These are phyloP conservation scores for Xylaria castorea DNA, from an alignment of 495 filamentous ascomycete species.

Conservation along the genomic window DNA sequence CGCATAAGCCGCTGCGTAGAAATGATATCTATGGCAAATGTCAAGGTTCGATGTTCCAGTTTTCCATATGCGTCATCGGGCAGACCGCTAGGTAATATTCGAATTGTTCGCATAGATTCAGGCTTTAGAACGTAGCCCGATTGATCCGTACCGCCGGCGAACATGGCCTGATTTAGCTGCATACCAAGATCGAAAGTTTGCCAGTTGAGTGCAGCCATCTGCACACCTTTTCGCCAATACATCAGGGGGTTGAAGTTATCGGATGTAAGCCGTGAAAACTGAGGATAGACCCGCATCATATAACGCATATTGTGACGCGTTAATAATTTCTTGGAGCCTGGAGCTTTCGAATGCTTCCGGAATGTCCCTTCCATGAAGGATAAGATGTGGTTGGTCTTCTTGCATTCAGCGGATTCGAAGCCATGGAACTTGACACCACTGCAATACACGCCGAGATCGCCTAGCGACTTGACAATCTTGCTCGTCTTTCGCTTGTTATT, in stretches of 20 bases:
- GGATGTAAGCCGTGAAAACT: conserved; percentile 76
- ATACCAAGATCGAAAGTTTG: conserved; percentile 95
- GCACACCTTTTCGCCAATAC: conserved; percentile 93
- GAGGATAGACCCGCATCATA: conserved; percentile 93
- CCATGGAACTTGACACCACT: conserved; percentile 82
- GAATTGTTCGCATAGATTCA: conserved; percentile 72
- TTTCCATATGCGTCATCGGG: conserved; percentile 56
- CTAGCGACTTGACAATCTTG: conserved; percentile 85
- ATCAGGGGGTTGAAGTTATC: conserved; percentile 91
- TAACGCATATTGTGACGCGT: conserved; percentile 89
- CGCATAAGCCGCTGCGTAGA: conserved; percentile 94
- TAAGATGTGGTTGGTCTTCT: conserved; percentile 88
- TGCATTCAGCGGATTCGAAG: conserved; percentile 77
- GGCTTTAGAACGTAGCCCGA: conserved; percentile 95
- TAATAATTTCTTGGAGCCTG: conserved; percentile 73
- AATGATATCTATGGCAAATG: conserved; percentile 85
- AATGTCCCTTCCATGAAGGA: conserved; percentile 90
- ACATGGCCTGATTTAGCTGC: conserved; percentile 98
- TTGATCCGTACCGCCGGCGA: conserved; percentile 85
- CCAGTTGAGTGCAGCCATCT: conserved; percentile 98
- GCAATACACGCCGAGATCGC: conserved; percentile 87
- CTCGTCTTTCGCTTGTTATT: conserved; percentile 70
- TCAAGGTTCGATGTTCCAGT: conserved; percentile 75
- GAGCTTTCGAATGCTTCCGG: conserved; percentile 72
- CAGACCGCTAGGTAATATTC: conserved; percentile 54